A percentile compares a stretch with the other conserved stretches of the same genome.
Conservation (phyloP, 2,329 filamentous ascomycete genomes). For the Magnaporthiopsis poae region DNA sequence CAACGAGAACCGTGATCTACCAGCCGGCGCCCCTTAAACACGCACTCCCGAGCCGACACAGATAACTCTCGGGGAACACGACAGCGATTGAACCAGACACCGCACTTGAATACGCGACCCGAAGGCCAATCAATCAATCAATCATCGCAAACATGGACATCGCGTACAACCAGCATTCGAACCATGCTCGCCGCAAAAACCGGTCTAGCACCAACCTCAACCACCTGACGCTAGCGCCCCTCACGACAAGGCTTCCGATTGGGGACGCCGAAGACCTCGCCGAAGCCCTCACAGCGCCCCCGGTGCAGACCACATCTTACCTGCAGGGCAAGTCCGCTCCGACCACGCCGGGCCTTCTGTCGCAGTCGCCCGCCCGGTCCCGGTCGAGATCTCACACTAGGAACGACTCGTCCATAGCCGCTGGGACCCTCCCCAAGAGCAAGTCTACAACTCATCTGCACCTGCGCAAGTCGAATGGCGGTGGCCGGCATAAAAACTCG, state of each 20-base stretch:
- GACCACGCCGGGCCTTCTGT: conserved; percentile 53
- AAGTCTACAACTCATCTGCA: conserved; percentile 52
- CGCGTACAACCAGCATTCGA: conserved; percentile 51
- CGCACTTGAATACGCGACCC: not conserved
- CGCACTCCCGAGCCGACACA: too few relatives aligned
- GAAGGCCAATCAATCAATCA: conserved; percentile 8
- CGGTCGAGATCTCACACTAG: conserved; percentile 32
- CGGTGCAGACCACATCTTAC: conserved; percentile 36
- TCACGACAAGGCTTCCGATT: conserved; percentile 52
- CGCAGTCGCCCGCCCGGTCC: conserved; percentile 43
- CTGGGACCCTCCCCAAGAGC: conserved; percentile 39
- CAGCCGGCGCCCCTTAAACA: not conserved
- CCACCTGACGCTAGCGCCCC: conserved; percentile 52
- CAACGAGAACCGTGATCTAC: not conserved
- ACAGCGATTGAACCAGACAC: not conserved
- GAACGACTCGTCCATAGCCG: conserved; percentile 16
- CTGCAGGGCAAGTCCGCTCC: conserved; percentile 54
- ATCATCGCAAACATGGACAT: conserved; percentile 39
- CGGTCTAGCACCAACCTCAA: conserved; percentile 50
- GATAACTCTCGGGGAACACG: not conserved
- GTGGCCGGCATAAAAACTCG: conserved; percentile 10
- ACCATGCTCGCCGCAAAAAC: conserved; percentile 46
- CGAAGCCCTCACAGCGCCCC: conserved; percentile 21
- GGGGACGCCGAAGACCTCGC: conserved; percentile 40
- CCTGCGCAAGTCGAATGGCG: not conserved